These are phyloP conservation scores for Nymphaea thermarum DNA, from an alignment of 164 flowering plant species.

Conservation along the genomic window DNA sequence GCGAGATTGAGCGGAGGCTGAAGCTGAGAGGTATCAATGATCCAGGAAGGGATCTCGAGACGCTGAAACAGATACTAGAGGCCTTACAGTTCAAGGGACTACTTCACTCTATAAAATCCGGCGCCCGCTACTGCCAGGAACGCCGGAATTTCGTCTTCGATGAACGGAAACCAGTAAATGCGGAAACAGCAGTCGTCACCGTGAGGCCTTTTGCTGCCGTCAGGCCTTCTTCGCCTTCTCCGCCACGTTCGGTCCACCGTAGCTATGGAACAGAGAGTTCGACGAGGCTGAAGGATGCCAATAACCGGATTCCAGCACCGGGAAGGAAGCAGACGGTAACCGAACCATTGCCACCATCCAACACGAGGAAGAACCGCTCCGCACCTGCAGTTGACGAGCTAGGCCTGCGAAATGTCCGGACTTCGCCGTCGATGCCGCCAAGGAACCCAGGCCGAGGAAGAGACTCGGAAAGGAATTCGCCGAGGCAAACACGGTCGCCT, in stretches of 20 bases:
- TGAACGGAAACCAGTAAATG: constrained; percentile 8
- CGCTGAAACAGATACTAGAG: constrained; percentile 82
- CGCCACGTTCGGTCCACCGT: background rate
- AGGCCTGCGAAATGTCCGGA: too few relatives aligned
- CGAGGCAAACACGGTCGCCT: background rate
- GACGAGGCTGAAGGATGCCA: background rate
- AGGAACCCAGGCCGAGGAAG: background rate
- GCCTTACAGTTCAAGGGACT: constrained; percentile 92
- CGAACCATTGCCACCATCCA: too few relatives aligned
- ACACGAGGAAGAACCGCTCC: too few relatives aligned
- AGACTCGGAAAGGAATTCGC: background rate
- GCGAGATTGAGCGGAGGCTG: constrained; percentile 62
- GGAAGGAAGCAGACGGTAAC: background rate
- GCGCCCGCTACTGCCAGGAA: constrained; percentile 5
- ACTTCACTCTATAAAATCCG: constrained; percentile 31
- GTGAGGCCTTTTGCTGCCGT: constrained; percentile 12
- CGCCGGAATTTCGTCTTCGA: constrained; percentile 40
- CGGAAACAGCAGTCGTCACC: constrained; percentile 50
- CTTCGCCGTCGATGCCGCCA: background rate
- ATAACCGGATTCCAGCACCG: background rate
- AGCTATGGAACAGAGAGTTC: background rate
- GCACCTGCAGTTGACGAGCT: too few relatives aligned
- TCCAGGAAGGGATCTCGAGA: constrained; percentile 64
- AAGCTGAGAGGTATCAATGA: constrained; percentile 78
- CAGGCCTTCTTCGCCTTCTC: background rate